A percentile compares a stretch with the other conserved stretches of the same genome.
These are phyloP conservation scores for Leptographium flavum DNA, from an alignment of 2,329 filamentous ascomycete species.

Conservation along the genomic window DNA sequence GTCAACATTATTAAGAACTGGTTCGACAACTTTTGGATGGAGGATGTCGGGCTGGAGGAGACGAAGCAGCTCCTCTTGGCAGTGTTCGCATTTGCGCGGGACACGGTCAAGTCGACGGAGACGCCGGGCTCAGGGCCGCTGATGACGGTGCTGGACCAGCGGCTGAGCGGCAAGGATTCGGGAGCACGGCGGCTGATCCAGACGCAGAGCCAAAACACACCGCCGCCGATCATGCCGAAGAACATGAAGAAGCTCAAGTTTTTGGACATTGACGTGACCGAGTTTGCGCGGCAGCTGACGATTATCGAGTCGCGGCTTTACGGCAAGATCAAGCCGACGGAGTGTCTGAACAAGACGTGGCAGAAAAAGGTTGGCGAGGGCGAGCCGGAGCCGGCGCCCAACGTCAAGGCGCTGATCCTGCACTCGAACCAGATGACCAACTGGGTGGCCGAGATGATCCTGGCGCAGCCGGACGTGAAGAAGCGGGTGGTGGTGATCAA, in stretches of 20 bases:
- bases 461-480: conserved; percentile 87
- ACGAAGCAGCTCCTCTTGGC: conserved; percentile 75
- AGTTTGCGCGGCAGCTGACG: conserved; percentile 94
- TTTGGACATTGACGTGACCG: conserved; percentile 85
- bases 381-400: conserved; percentile 74
- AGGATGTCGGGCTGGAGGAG: conserved; percentile 63
- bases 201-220: conserved; percentile 69
- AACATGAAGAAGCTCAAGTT: conserved; percentile 99
- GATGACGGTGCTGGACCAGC: conserved; percentile 77
- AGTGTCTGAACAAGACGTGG: conserved; percentile 98
- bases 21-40: conserved; percentile 99
- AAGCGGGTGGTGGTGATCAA: conserved; percentile 96
- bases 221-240: conserved; percentile 84
- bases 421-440: conserved; percentile 99
- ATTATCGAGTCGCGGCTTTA: conserved; percentile 94
- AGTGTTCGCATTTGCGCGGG: conserved; percentile 80
- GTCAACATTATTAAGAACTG: conserved; percentile 97
- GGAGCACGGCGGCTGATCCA: conserved; percentile 75
- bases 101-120: conserved; percentile 84
- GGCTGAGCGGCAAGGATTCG: conserved; percentile 75
- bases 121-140: conserved; percentile 77
- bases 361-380: conserved; percentile 82
- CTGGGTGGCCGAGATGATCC: conserved; percentile 98
- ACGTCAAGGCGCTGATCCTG: conserved; percentile 90
- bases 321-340: conserved; percentile 87